These are phyloP conservation scores for Ophiostoma sp. DNA, from an alignment of 2,329 filamentous ascomycete genomes.

Conservation along the genomic window DNA sequence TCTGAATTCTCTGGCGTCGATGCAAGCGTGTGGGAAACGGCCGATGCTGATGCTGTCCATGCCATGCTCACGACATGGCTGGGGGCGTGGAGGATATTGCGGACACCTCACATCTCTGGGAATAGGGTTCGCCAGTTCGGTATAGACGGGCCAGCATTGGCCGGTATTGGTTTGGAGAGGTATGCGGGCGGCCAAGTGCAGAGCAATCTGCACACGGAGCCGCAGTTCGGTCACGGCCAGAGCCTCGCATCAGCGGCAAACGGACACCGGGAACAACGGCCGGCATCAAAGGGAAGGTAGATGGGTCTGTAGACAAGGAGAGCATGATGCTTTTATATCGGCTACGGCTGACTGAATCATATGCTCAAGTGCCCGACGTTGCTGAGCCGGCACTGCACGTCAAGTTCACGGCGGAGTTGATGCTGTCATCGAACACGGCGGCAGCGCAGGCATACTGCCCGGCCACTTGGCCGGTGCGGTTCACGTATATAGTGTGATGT, in stretches of 20 bases:
- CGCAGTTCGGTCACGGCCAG: not conserved
- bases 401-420: not conserved
- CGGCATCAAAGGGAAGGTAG: not conserved
- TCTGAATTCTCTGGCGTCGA: too few species aligned
- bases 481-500: too few species aligned
- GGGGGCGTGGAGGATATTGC: too few species aligned
- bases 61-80: too few species aligned
- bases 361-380: not conserved
- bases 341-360: not conserved
- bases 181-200: not conserved
- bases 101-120: too few species aligned
- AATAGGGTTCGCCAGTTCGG: too few species aligned
- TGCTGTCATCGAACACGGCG: not conserved
- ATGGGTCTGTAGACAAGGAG: not conserved
- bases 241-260: not conserved
- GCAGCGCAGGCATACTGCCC: not conserved
- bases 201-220: not conserved
- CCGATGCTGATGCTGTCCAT: too few species aligned
- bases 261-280: not conserved
- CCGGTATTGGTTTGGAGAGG: not conserved
- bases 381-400: not conserved
- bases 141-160: not conserved
- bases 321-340: not conserved
- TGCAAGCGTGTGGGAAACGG: too few species aligned
- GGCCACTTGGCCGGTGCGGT: not conserved